A percentile compares a stretch with the other conserved stretches of the same genome.
These are phyloP conservation scores for Laetiporus sulphureus DNA, from an alignment of 1,284 basidiomycete species.

Conservation along the genomic window DNA sequence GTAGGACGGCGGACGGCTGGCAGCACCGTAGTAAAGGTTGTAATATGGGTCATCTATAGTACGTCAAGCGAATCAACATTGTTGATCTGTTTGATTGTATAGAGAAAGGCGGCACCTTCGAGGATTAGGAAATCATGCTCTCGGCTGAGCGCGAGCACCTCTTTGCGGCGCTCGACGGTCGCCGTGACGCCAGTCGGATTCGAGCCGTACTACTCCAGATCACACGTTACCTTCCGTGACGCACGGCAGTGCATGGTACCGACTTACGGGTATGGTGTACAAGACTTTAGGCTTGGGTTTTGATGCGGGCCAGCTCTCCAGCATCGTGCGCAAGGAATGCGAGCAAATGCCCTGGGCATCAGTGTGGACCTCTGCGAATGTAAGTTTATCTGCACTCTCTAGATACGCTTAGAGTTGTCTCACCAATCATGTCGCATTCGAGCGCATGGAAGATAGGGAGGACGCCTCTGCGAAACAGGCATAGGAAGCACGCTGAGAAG, in stretches of 20 bases:
- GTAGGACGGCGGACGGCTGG: constrained; percentile 64
- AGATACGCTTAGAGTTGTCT: constrained; percentile 14
- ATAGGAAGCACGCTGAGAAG: background rate
- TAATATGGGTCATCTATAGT: constrained; percentile 73
- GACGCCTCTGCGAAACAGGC: constrained; percentile 41
- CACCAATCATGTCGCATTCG: constrained; percentile 60
- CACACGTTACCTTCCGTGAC: no score
- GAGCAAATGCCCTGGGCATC: constrained; percentile 76
- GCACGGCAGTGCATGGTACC: no score
- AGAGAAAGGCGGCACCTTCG: constrained; percentile 49
- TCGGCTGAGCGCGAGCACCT: constrained; percentile 69
- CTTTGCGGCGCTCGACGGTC: constrained; percentile 66
- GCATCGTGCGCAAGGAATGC: constrained; percentile 52
- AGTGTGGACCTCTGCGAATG: constrained; percentile 63
- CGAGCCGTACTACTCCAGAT: constrained; percentile 59
- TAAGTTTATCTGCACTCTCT: constrained; percentile 1
- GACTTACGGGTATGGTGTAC: constrained; percentile 74
- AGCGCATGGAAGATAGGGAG: constrained; percentile 55
- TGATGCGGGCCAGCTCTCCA: constrained; percentile 72
- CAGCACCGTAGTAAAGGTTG: constrained; percentile 65
- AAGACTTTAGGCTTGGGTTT: constrained; percentile 76
- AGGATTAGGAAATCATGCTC: constrained; percentile 80
- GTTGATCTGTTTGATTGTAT: background rate
- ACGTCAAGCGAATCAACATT: background rate
- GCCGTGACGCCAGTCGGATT: constrained; percentile 84